Evolutionary conservation across 2,329 filamentous ascomycete species (phyloP).

Genomic region (Epichloe baconii): DNA sequence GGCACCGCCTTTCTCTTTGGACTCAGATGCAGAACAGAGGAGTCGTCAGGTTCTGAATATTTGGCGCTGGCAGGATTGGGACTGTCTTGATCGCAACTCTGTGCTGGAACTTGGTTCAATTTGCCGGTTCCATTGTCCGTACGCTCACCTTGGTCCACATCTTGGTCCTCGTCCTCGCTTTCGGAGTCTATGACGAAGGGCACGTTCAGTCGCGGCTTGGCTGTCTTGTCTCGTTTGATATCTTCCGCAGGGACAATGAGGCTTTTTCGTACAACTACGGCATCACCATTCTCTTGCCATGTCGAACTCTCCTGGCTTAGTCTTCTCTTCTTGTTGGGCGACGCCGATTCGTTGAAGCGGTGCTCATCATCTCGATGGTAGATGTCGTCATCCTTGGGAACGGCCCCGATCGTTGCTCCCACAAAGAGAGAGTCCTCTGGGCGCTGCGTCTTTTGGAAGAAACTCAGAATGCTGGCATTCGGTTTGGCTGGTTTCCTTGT

Average conservation of each 20-base stretch:
- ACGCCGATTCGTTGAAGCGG: conserved; percentile 22
- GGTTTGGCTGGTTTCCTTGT: conserved; percentile 26
- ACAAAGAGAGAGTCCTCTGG: conserved; percentile 47
- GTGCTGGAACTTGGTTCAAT: not conserved
- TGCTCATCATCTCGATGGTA: conserved; percentile 15
- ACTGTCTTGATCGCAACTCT: not conserved
- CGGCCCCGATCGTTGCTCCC: conserved; percentile 13
- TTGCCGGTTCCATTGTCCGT: no score
- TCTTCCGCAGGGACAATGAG: not conserved
- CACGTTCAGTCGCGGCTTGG: conserved; percentile 15
- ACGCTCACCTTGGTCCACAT: not conserved
- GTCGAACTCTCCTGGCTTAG: conserved; percentile 12
- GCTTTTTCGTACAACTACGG: not conserved
- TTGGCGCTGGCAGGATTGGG: not conserved
- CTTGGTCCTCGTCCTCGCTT: conserved; percentile 26
- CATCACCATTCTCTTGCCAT: not conserved
- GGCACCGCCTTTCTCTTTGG: conserved; percentile 8
- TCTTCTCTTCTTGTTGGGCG: conserved; percentile 18
- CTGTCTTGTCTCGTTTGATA: not conserved
- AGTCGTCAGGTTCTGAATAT: not conserved
- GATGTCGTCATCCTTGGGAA: conserved; percentile 15
- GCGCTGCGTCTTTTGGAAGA: conserved; percentile 58
- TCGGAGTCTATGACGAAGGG: conserved; percentile 64
- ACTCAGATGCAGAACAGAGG: conserved; percentile 14
- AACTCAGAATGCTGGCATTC: conserved; percentile 58